Base-by-base conservation (phyloP, 441 rosid species). In the Gossypium trilobum region DNA sequence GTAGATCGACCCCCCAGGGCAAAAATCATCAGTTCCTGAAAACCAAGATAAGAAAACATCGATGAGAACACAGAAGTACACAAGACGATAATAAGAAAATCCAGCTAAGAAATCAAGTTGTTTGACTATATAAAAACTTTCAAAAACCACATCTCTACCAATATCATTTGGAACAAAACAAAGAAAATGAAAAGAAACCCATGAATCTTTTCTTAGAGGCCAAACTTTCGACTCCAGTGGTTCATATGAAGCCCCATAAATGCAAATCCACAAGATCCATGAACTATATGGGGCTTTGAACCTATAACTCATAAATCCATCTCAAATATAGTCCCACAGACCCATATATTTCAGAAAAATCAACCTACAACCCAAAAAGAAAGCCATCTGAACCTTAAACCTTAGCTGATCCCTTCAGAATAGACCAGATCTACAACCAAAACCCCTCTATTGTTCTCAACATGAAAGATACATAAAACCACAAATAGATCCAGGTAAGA, bases 11-110 rank as follows among this genome's bases (percentile, higher is more conserved):
- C 88, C 90, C 60, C 87, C 84, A 48, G 82, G 82, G 85, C 79
- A 88, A 80, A 92, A 94, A 72, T 88, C 92, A 81, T 77, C 90
- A 44, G 79, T 88, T 66, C 89, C 99, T 94, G 84, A 25, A 31
- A 76, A 76, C 44, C 68, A 79, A 68, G 33, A 57, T 13, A 16
- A 33, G 44, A 60, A 27, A 42, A 77, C n/a, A 10, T 17, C 5
- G 17, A 59, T 33, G 42, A 79, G 69, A 72, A 56, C 0, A 2
- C 9, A 67, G 23, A 50, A 51, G 8, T 14, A 23, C 31, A 68
- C 16, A 22, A 68, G 31, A 68, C 1, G 2, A 16, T 50, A 22
- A 7, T 1, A n/a, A 46, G 17, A 23, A 46, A 44, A 46, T 13
- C 8, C 36, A 7, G 17, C 48, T 65, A 3, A 66, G 29, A 33